These are phyloP conservation scores for Colletotrichum sp. DNA, from an alignment of 2,329 filamentous ascomycete genomes.

Conservation along the genomic window DNA sequence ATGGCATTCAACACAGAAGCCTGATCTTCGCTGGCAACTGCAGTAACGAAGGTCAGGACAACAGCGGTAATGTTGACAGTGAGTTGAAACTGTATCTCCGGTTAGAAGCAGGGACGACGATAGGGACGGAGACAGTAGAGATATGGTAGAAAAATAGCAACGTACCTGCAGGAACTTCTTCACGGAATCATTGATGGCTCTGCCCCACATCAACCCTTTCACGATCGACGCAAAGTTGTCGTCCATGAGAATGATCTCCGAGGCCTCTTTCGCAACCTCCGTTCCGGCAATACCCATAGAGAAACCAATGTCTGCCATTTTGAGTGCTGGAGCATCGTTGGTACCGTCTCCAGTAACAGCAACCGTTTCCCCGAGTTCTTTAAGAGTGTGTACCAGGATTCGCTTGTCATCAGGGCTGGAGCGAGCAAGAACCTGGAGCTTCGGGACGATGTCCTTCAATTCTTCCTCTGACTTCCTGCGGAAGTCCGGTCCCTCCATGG, in stretches of 20 bases:
- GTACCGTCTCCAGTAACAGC: conserved; percentile 72
- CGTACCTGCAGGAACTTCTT: conserved; percentile 66
- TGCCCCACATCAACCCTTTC: conserved; percentile 66
- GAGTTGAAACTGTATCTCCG: conserved; percentile 50
- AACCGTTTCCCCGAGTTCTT: conserved; percentile 69
- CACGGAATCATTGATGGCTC: conserved; percentile 67
- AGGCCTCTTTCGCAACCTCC: conserved; percentile 67
- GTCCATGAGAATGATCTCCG: conserved; percentile 66
- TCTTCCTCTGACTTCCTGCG: conserved; percentile 56
- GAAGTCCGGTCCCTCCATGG: conserved; percentile 60
- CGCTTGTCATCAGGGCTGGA: conserved; percentile 75
- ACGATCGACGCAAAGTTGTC: conserved; percentile 69
- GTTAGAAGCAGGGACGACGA: conserved; percentile 29
- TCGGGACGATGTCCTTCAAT: conserved; percentile 58
- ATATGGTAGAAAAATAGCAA: not conserved
- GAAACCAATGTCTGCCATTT: conserved; percentile 70
- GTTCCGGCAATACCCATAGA: conserved; percentile 72
- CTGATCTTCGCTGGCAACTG: conserved; percentile 55
- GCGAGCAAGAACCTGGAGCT: conserved; percentile 70
- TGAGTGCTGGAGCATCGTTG: conserved; percentile 70
- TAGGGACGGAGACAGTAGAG: not conserved
- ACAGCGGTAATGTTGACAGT: conserved; percentile 68
- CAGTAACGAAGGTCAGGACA: conserved; percentile 65
- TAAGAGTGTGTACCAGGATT: conserved; percentile 67
- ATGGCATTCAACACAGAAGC: conserved; percentile 63